Evolutionary conservation across 768 basidiomycete genomes (phyloP).

Genomic region (Strobilomyces echinocephalus): DNA sequence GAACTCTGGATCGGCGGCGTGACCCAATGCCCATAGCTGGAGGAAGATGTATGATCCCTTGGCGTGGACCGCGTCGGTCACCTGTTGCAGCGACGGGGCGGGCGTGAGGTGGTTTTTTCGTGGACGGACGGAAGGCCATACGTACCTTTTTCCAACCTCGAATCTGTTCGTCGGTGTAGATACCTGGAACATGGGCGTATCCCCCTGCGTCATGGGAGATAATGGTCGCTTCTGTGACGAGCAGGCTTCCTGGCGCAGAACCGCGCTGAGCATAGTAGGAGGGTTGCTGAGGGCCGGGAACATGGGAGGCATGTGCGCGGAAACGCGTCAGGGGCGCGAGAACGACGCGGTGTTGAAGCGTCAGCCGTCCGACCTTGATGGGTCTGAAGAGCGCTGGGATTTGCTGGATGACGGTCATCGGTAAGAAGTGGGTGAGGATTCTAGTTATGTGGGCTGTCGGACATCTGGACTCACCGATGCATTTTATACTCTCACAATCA

Average conservation of each 20-base stretch:
- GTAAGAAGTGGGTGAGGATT: no score
- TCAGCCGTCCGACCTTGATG: not conserved
- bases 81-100: no score
- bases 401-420: no score
- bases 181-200: no score
- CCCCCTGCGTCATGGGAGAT: conserved; percentile 26
- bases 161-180: no score
- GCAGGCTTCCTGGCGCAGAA: conserved; percentile 44
- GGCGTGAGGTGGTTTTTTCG: no score
- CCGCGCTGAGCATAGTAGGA: conserved; percentile 48
- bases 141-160: no score
- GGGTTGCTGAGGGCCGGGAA: conserved; percentile 34
- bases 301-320: conserved; percentile 23
- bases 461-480: no score
- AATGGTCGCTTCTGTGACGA: conserved; percentile 54
- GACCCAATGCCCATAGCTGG: not conserved
- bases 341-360: not conserved
- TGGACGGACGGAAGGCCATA: no score
- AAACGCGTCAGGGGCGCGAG: not conserved
- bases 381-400: not conserved
- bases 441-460: no score
- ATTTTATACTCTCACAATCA: no score
- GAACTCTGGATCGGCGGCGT: not conserved
- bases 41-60: conserved; percentile 35
- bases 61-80: conserved; percentile 43